A percentile compares a stretch with the other conserved stretches of the same genome.
These are phyloP conservation scores for Zoysia pacifica DNA, from an alignment of 176 grass and related monocot genomes.

Conservation along the genomic window DNA sequence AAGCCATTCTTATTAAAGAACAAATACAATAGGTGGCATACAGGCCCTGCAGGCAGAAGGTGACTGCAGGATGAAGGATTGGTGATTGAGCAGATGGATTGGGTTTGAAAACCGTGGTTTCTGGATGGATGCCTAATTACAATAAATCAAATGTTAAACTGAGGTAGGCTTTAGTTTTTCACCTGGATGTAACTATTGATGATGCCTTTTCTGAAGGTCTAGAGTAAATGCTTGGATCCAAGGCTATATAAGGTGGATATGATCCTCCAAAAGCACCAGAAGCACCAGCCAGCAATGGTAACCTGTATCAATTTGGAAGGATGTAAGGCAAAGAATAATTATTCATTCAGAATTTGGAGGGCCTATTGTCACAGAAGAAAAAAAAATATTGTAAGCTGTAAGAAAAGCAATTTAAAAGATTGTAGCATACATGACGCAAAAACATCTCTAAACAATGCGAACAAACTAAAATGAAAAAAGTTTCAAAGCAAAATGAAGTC, in stretches of 20 bases:
- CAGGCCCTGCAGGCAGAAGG: neutral
- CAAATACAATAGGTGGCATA: neutral
- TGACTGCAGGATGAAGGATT: neutral
- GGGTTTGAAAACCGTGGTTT: neutral
- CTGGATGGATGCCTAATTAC: neutral
- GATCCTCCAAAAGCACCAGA: slow-evolving; percentile 69
- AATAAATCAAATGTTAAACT: neutral
- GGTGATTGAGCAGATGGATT: neutral
- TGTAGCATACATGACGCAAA: slow-evolving; percentile 7
- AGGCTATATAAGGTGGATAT: slow-evolving; percentile 83
- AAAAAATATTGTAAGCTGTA: neutral
- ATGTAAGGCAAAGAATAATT: slow-evolving; percentile 11
- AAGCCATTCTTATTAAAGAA: neutral
- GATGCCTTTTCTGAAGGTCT: slow-evolving; percentile 64
- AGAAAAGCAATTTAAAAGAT: neutral
- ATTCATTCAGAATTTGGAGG: slow-evolving; percentile 21
- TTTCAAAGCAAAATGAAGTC: slow-evolving; percentile 13
- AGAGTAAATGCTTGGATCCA: slow-evolving; percentile 79
- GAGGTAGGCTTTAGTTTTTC: neutral
- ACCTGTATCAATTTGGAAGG: slow-evolving; percentile 50
- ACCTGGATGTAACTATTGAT: slow-evolving; percentile 62
- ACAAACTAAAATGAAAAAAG: neutral
- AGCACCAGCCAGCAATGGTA: slow-evolving; percentile 75
- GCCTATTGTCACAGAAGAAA: neutral
- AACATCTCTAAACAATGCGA: slow-evolving; percentile 8